Evolutionary conservation across 495 filamentous ascomycete species (phyloP), one percentile per base, ranked within the genome.

Genomic region (Cladorrhinum samala): DNA sequence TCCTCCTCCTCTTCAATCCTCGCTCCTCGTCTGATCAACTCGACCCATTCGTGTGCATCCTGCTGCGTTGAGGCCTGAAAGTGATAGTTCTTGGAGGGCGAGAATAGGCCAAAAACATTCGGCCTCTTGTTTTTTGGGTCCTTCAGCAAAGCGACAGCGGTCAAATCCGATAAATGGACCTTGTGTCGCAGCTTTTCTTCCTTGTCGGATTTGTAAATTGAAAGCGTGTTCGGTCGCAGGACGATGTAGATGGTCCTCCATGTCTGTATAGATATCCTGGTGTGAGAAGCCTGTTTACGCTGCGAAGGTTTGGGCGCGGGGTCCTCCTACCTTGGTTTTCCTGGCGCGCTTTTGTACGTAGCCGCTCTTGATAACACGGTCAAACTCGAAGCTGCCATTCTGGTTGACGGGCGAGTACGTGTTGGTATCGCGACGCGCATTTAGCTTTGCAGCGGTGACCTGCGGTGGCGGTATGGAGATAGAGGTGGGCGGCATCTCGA

Each of bases 161-260:
- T 96, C 52, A 97, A 78, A 53, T 98, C 93, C 30, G 88, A 87
- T 41, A 96, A 80, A 62, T 81, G 83, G 55, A 98, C 82, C 59
- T 94, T 91, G 60, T 89, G 86, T 20, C 88, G 84, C 7, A 98
- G 80, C 64, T 92, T 89, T 59, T 86, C 87, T 63, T 95, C 90
- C 60, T 89, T 85, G 50, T 90, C 82, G 58, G 91, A 85, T 64
- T 93, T 92, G 82, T 98, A 98, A 55, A 95, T 89, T 33, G 89
- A 96, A 19, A 97, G 80, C n/a, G 88, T 78, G 62, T 95, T 95
- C 1, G 92, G 91, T 44, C 93, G 86, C 25, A 98, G 83, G 38
- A 97, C 92, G 23, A 98, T 77, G 68, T 88, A 91, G 49, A 89
- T 84, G 11, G 83, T 77, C 70, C 95, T 95, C 93, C 93, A 98